These are phyloP conservation scores for Firmiana major DNA, from an alignment of 345 rosid genomes.

Conservation along the genomic window DNA sequence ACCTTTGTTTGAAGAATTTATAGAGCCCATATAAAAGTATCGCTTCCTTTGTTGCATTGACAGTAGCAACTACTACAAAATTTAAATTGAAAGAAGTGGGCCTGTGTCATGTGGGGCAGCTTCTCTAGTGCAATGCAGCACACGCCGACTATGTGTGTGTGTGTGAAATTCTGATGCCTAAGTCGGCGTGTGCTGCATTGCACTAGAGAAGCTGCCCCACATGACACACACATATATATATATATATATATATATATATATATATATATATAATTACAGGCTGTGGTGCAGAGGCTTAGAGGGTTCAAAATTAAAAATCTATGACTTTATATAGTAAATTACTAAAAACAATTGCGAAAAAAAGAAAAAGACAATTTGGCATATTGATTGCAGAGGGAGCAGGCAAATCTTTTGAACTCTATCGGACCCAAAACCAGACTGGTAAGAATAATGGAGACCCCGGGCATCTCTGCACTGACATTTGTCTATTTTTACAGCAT, in stretches of 20 bases:
- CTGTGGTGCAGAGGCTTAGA: background rate
- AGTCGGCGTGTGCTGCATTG: background rate
- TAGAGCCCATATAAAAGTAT: slow-evolving; percentile 34
- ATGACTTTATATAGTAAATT: background rate
- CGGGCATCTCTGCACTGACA: slow-evolving; percentile 11
- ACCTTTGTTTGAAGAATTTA: slow-evolving; percentile 23
- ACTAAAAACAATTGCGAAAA: background rate
- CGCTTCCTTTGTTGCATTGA: background rate
- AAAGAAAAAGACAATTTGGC: background rate
- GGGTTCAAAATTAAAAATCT: background rate
- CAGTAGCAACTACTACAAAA: background rate
- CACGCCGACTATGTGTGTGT: no score
- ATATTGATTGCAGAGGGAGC: background rate
- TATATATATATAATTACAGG: background rate
- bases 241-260: no score
- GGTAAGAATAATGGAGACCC: slow-evolving; percentile 20
- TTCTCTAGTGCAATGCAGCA: background rate
- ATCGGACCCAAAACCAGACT: slow-evolving; percentile 20
- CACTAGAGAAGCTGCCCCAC: background rate
- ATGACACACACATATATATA: background rate
- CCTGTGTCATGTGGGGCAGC: slow-evolving; percentile 2
- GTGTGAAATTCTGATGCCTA: no score
- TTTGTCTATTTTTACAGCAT: slow-evolving; percentile 10
- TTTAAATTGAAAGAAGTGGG: slow-evolving; percentile 1
- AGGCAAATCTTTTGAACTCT: slow-evolving; percentile 26